phyloP scores from a whole-genome alignment of 495 filamentous ascomycete species.

The Trichoderma orchidacearum region DNA sequence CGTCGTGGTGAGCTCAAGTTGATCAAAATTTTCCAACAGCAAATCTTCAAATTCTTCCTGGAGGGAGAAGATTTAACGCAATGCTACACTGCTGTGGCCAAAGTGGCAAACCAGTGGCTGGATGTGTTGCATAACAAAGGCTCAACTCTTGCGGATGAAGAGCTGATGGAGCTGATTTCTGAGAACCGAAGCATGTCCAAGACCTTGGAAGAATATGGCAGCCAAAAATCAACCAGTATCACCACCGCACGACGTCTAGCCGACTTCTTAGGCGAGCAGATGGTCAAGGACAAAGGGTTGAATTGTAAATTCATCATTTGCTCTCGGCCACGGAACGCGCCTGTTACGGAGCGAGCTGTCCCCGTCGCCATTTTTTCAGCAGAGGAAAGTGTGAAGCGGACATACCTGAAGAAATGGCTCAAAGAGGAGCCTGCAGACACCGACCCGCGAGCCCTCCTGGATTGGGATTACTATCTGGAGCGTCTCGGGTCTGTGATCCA shows the following conservation, averaged over 20 bases:
- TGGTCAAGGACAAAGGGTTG: slow-evolving; percentile 96
- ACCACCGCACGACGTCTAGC: slow-evolving; percentile 93
- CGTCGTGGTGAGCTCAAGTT: slow-evolving; percentile 95
- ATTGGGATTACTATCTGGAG: slow-evolving; percentile 95
- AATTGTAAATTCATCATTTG: slow-evolving; percentile 99
- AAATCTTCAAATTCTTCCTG: slow-evolving; percentile 98
- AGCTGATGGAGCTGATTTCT: slow-evolving; percentile 95
- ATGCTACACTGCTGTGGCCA: slow-evolving; percentile 84
- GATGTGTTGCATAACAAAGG: slow-evolving; percentile 86
- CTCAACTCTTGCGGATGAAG: slow-evolving; percentile 80
- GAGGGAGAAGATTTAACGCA: slow-evolving; percentile 76
- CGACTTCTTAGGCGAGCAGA: slow-evolving; percentile 93
- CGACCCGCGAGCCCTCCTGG: slow-evolving; percentile 76
- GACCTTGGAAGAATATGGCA: slow-evolving; percentile 87
- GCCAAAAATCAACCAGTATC: slow-evolving; percentile 94
- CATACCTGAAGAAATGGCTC: slow-evolving; percentile 88
- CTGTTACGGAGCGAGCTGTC: slow-evolving; percentile 88
- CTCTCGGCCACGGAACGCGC: slow-evolving; percentile 68
- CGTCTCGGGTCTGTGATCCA: slow-evolving; percentile 92
- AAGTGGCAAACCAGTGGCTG: slow-evolving; percentile 90
- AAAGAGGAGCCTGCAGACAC: slow-evolving; percentile 88
- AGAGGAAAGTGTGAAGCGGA: slow-evolving; percentile 70
- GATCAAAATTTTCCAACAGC: slow-evolving; percentile 98
- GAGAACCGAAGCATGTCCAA: slow-evolving; percentile 98
- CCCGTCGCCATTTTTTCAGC: slow-evolving; percentile 97